Evolutionary conservation across 1,139 yeast genomes (phyloP), one percentile per base, ranked within the genome.

Genomic region (Fermentozyma sake): DNA sequence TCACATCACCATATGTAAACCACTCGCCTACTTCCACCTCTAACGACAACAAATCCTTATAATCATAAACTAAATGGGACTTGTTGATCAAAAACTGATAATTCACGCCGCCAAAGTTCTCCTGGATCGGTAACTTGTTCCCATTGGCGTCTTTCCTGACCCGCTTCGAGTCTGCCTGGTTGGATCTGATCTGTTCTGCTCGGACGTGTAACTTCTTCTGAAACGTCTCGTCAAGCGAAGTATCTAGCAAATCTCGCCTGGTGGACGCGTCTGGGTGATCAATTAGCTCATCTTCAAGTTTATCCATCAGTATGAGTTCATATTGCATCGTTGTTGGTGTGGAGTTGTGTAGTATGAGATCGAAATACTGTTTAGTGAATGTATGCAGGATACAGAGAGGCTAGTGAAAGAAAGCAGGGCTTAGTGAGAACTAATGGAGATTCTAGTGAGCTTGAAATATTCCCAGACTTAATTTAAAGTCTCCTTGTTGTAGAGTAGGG

Each of bases 21-120:
- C 93, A 81, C 27, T 78, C 80, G 22, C 66, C 61, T 12, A 80
- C 37, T 38, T 79, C 86, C 4, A 55, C 51, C 8, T 49, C 48
- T 15, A 79, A 52, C 1, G 48, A 42, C 5, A 58, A 61, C 14
- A 48, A 43, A 32, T 76, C 81, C 8, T 46, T 30, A 34, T 68
- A 59, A 2, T 58, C 50, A 53, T 73, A 80, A 2, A 66, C 55
- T n/a, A 82, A 44, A 30, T 55, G 58, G 12, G 55, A 51, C 31
- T 58, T 58, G 15, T 58, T 58, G 12, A 58, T 44, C 19, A 64
- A 44, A 29, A 63, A 61, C 28, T 48, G 65, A 20, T 41, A 43
- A 22, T 27, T 22, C 15, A 14, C 10, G 14, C 20, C 25, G 9
- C 12, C 19, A 10, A 14, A 8, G 7, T 11, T 18, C 10, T 23